phyloP scores from a whole-genome alignment of 352 stramenopile genomes.

The Phytophthora chlamydospora region DNA sequence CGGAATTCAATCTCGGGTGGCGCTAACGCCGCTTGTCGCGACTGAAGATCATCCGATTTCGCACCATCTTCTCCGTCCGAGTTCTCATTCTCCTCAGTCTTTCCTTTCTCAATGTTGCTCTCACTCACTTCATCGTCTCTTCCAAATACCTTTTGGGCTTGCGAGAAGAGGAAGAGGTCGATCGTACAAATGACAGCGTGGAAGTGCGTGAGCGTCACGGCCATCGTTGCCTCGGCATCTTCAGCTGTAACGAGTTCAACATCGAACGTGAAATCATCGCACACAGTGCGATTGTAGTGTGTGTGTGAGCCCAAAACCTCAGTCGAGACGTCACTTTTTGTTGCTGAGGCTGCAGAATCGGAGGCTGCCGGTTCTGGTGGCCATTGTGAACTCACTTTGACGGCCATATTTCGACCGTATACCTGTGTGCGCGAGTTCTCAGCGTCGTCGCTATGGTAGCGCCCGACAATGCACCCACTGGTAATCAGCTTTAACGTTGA shows the following conservation, averaged over 20 bases:
- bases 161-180: constrained; percentile 46
- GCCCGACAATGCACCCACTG: constrained; percentile 63
- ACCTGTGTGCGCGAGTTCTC: constrained; percentile 57
- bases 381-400: constrained; percentile 66
- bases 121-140: constrained; percentile 24
- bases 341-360: constrained; percentile 1
- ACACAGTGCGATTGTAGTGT: constrained; percentile 63
- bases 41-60: constrained; percentile 6
- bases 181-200: constrained; percentile 70
- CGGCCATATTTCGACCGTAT: constrained; percentile 75
- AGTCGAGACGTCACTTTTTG: constrained; percentile 4
- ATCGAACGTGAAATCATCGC: constrained; percentile 77
- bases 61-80: constrained; percentile 6
- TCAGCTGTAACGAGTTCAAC: constrained; percentile 65
- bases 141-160: constrained; percentile 31
- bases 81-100: neutral
- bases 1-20: constrained; percentile 18
- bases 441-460: constrained; percentile 52
- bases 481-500: constrained; percentile 57
- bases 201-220: constrained; percentile 69
- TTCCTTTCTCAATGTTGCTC: constrained; percentile 3
- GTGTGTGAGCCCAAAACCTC: neutral
- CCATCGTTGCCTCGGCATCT: constrained; percentile 55
- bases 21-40: constrained; percentile 6
- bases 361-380: constrained; percentile 37